phyloP scores from a whole-genome alignment of 257 asterid species.

The Prunella vulgaris region DNA sequence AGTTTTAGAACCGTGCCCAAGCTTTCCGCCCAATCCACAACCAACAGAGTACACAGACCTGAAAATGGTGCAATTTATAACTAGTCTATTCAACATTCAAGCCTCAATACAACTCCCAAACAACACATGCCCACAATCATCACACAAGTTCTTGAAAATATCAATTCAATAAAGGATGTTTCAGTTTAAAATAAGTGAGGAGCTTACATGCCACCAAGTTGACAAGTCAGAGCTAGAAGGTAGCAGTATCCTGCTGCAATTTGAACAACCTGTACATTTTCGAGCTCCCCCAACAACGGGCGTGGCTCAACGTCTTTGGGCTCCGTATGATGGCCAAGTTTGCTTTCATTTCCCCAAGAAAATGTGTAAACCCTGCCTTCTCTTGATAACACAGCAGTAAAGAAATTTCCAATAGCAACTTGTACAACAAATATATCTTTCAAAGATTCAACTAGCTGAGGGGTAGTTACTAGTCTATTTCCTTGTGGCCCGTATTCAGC shows the following conservation, averaged over 20 bases:
- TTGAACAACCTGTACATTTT: constrained; percentile 84
- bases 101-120: too few relatives aligned
- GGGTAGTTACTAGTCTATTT: constrained; percentile 56
- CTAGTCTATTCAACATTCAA: neutral
- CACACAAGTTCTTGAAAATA: neutral
- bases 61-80: neutral
- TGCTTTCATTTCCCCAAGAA: constrained; percentile 92
- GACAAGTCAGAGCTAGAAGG: constrained; percentile 96
- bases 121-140: neutral
- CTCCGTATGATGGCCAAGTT: constrained; percentile 92
- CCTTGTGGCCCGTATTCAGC: constrained; percentile 76
- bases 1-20: constrained; percentile 79
- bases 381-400: constrained; percentile 89
- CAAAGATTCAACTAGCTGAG: constrained; percentile 84
- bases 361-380: constrained; percentile 93
- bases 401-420: constrained; percentile 96
- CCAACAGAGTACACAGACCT: constrained; percentile 99
- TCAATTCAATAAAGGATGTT: neutral
- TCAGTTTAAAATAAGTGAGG: neutral
- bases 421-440: constrained; percentile 92
- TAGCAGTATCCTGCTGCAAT: constrained; percentile 99
- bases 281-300: constrained; percentile 77
- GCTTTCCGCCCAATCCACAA: constrained; percentile 99
- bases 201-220: constrained; percentile 90
- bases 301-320: constrained; percentile 78